phyloP scores from a whole-genome alignment of 805 yeast species.

The Sungouiella thailandica region DNA sequence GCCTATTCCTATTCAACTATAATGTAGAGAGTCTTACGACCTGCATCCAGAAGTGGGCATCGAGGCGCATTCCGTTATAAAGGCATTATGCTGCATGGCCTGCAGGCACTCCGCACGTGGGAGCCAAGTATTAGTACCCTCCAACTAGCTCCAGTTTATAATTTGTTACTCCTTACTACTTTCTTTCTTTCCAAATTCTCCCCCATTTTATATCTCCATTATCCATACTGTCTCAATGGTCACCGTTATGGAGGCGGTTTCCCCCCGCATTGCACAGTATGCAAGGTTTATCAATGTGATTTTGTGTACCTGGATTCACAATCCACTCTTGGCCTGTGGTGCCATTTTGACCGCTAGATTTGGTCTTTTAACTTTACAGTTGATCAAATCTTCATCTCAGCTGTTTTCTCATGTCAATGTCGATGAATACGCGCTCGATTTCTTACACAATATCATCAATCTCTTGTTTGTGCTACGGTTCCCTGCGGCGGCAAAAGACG shows the following conservation, averaged over 20 bases:
- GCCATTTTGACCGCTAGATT: slow-evolving; percentile 4
- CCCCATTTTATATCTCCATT: neutral
- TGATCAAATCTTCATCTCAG: no score
- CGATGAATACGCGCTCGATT: slow-evolving; percentile 15
- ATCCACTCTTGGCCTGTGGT: slow-evolving; percentile 17
- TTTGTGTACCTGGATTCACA: slow-evolving; percentile 16
- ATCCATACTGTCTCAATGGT: neutral
- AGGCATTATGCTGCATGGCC: no score
- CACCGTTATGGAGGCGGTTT: neutral
- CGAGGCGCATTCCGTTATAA: no score
- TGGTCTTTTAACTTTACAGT: neutral
- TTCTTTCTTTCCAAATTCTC: neutral
- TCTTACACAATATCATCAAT: slow-evolving; percentile 23
- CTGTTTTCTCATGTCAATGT: slow-evolving; percentile 7
- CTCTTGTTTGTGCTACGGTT: slow-evolving; percentile 26
- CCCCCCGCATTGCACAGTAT: neutral
- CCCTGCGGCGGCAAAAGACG: slow-evolving; percentile 8
- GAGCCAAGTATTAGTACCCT: no score
- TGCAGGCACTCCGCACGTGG: no score
- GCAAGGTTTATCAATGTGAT: slow-evolving; percentile 15
- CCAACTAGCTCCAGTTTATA: no score
- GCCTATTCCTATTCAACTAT: no score
- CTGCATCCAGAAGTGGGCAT: no score
- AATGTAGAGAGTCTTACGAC: no score
- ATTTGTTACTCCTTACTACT: no score